Evolutionary conservation across 352 stramenopile species (phyloP), one percentile per base, ranked within the genome.

Genomic region (Discostella stelligera): DNA sequence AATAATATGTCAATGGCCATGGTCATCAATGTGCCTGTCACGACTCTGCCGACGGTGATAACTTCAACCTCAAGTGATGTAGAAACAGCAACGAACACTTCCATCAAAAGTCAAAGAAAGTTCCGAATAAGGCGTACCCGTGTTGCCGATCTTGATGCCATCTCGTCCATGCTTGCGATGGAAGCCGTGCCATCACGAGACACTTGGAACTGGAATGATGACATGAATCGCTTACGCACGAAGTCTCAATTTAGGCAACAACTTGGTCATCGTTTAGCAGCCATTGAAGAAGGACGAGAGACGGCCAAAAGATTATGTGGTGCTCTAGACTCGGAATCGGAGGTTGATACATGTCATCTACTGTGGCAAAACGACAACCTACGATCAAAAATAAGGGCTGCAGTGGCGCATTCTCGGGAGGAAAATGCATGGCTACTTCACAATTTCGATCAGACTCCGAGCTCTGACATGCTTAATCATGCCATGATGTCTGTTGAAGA

Each of bases 401-500:
- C 86, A 7, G 75, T 83, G 37, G 55, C 4, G 7, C 20, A 68
- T 39, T 85, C 83, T 0, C 71, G 77, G 10, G 86, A 91, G 41
- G 54, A 64, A 4, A 82, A 89, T 70, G 65, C 74, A 37, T 91
- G 85, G 85, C 60, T 73, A 27, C 11, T 66, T 21, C 77, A 89
- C 63, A 84, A 89, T 59, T 90, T 88, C 71, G 60, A 78, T 27
- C 71, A 79, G n/a, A 77, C 77, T 30, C 80, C 85, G n/a, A 20
- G 25, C 67, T 20, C 59, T 5, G 39, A 73, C 16, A 73, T 82
- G 70, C 64, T 91, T 1, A 67, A 86, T 65, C 86, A 91, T 73
- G 76, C 73, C 54, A 89, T 90, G 82, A 76, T 90, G 18, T 89
- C 86, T 18, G 84, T 81, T 0, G 70, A 84, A 71, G 74, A 88